Evolutionary conservation across 306 rosid genomes (phyloP).

Genomic region (Vachellia collinsii): DNA sequence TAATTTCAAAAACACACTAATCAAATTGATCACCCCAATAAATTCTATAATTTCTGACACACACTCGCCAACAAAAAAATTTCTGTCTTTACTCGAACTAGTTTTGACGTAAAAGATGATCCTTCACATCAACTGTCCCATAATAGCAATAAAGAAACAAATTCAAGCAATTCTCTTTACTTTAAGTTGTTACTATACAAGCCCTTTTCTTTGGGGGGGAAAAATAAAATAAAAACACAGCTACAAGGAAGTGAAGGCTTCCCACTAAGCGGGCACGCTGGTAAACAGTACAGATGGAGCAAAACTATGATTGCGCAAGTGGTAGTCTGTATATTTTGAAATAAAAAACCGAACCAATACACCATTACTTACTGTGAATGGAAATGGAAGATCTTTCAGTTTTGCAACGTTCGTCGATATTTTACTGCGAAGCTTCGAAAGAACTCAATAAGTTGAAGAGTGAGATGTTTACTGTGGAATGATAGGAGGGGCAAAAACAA

Average conservation of each 20-base stretch:
- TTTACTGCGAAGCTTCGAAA: neutral
- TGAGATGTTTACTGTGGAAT: neutral
- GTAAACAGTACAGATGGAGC: neutral
- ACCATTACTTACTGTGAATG: constrained; percentile 8
- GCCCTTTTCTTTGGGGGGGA: neutral
- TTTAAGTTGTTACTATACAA: neutral
- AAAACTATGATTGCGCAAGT: neutral
- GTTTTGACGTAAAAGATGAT: neutral
- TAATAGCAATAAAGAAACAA: neutral
- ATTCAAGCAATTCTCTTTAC: neutral
- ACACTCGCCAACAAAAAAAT: neutral
- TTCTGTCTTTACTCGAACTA: neutral
- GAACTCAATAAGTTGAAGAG: neutral
- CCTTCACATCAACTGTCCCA: neutral
- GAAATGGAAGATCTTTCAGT: neutral
- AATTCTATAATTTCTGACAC: neutral
- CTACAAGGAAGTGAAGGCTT: neutral
- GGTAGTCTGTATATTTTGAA: neutral
- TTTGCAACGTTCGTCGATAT: neutral
- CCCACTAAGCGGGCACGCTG: neutral
- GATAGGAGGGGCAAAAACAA: neutral
- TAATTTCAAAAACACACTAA: neutral
- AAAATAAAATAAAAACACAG: neutral
- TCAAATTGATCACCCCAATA: neutral
- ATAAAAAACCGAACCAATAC: neutral